Evolutionary conservation across 1,139 yeast genomes (phyloP), one percentile per base, ranked within the genome.

Genomic region (Scheffersomyces cryptocercus): DNA sequence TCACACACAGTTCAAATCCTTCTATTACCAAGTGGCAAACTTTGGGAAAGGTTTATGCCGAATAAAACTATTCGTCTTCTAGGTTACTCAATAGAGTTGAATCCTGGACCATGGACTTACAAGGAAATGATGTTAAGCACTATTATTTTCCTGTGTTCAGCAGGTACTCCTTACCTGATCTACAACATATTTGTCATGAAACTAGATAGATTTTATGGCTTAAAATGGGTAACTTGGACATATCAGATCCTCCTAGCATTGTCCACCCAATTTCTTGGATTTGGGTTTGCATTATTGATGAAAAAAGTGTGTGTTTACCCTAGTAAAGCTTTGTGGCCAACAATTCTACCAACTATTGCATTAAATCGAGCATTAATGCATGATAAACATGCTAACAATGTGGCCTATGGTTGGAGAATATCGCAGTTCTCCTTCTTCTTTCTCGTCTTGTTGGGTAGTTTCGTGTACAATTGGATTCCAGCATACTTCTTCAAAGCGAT

Each of bases 211-310:
- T 74, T 73, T 48, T 74, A 74, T 50, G 75, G 74, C 1, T 58
- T 73, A 39, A 65, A 70, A 44, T 74, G 79, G 79, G 78, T 73
- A 5, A 52, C 67, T 1, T 58, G 69, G 56, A 53, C 65, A 0
- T 73, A 66, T 52, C 79, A 74, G 49, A 41, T 73, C 4, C 49
- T 72, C 3, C 59, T 74, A 35, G 57, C 71, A 1, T 48, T 73
- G 8, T 68, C 75, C 2, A 73, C 78, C 1, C 78, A 74, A 47
- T 73, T 71, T 44, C 56, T 74, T 30, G 79, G 79, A 5, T 74
- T 73, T 58, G 75, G 77, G 4, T 73, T 74, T 56, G 78, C 79
- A 5, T 67, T 74, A 40, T 52, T 74, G 16, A 73, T 73, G 77
- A 53, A 70, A 54, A 65, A 70, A 53, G 68, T 73, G 29, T 60